phyloP scores from a whole-genome alignment of 129 eudicot genomes.

The Heracleum sosnowskyi region DNA sequence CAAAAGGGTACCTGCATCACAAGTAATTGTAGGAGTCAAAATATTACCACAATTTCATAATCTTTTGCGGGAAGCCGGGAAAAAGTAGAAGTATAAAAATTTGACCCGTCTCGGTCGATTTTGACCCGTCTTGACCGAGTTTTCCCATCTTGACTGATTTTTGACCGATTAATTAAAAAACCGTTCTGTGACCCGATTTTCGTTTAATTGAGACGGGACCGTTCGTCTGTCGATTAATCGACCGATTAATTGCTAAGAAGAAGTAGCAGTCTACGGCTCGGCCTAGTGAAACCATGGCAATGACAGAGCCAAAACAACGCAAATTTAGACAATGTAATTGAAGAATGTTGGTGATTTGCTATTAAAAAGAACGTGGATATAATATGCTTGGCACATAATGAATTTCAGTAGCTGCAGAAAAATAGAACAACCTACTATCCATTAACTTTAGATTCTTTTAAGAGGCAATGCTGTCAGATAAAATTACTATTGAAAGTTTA shows the following conservation, averaged over 20 bases:
- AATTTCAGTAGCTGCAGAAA: not conserved
- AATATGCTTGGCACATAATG: too few species aligned
- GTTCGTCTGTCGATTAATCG: too few species aligned
- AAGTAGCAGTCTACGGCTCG: not conserved
- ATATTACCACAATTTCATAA: not conserved
- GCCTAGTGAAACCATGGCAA: not conserved
- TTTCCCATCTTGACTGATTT: too few species aligned
- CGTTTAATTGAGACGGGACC: too few species aligned
- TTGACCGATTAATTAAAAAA: too few species aligned
- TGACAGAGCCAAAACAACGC: not conserved
- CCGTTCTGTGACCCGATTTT: too few species aligned
- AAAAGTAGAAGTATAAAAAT: not conserved
- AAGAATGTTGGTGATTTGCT: not conserved
- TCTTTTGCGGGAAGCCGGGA: too few species aligned
- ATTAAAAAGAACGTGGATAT: too few species aligned
- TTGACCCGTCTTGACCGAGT: too few species aligned
- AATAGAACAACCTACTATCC: not conserved
- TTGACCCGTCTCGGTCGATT: too few species aligned
- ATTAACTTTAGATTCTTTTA: not conserved
- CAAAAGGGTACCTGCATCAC: slow-evolving; percentile 63
- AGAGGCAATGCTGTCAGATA: not conserved
- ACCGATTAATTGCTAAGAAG: too few species aligned
- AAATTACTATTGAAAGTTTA: not conserved
- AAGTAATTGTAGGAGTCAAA: not conserved
- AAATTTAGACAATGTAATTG: not conserved